Conservation (phyloP, 2,329 filamentous ascomycete genomes). For the Gnomoniopsis smithogilvyi region DNA sequence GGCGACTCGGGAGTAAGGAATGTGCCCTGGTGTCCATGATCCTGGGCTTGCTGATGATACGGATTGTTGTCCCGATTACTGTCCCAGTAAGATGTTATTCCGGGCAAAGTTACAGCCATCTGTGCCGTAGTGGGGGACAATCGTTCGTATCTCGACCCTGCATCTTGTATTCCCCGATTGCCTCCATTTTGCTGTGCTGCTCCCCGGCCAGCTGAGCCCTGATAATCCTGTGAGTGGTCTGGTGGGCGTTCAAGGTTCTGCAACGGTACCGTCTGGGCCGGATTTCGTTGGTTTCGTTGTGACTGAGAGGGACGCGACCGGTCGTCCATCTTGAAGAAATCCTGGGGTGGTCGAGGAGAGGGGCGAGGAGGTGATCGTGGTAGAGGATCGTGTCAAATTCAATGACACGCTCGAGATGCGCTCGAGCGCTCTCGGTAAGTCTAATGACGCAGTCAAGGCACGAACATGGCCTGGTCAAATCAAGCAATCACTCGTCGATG, state of each 20-base stretch:
- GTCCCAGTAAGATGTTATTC: slow-evolving; percentile 49
- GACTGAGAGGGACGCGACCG: slow-evolving; percentile 7
- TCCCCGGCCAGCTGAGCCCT: slow-evolving; percentile 1
- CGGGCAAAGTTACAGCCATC: slow-evolving; percentile 35
- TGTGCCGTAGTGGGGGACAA: slow-evolving; percentile 24
- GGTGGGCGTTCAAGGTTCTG: slow-evolving; percentile 18
- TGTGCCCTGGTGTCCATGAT: slow-evolving; percentile 25
- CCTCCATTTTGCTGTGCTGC: not conserved
- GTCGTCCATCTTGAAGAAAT: slow-evolving; percentile 12
- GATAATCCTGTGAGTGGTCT: slow-evolving; percentile 4
- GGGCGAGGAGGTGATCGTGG: not conserved
- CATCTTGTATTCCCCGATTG: slow-evolving; percentile 1
- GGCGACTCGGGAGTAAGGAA: slow-evolving; percentile 42
- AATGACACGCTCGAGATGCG: slow-evolving; percentile 12
- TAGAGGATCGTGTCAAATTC: not conserved
- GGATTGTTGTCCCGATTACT: slow-evolving; percentile 46
- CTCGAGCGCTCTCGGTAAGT: slow-evolving; percentile 12
- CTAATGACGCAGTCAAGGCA: not conserved
- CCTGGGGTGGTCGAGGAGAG: not conserved
- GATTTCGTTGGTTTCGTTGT: slow-evolving; percentile 6
- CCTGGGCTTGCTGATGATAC: slow-evolving; percentile 30
- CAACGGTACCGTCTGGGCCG: slow-evolving; percentile 8
- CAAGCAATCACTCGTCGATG: not conserved
- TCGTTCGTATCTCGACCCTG: slow-evolving; percentile 16
- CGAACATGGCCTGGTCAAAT: slow-evolving; percentile 8